Conservation (phyloP, 805 yeast genomes). For the Grigorovia jiainica region DNA sequence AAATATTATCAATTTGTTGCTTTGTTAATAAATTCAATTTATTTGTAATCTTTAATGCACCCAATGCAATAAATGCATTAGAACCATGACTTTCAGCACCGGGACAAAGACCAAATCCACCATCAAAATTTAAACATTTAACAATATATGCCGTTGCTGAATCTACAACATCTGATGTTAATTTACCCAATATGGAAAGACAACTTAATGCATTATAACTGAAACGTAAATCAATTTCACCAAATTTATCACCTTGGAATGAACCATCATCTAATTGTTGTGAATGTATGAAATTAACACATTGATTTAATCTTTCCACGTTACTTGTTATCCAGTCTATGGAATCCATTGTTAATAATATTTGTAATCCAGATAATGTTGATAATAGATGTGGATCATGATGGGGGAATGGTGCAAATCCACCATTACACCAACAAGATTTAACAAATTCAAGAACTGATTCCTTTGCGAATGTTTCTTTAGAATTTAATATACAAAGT, state of each 20-base stretch:
- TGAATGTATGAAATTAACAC: conserved; percentile 31
- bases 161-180: conserved; percentile 46
- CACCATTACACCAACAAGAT: conserved; percentile 65
- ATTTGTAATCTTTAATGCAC: conserved; percentile 61
- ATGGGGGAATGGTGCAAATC: conserved; percentile 81
- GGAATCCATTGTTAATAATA: conserved; percentile 56
- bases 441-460: conserved; percentile 63
- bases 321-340: conserved; percentile 34
- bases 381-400: conserved; percentile 85
- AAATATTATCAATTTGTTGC: conserved; percentile 38
- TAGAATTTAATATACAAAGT: conserved; percentile 46
- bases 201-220: conserved; percentile 74
- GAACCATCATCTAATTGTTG: conserved; percentile 49
- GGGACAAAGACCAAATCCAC: conserved; percentile 89
- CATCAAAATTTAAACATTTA: conserved; percentile 82
- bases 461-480: conserved; percentile 46
- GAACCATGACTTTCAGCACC: conserved; percentile 96
- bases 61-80: conserved; percentile 80
- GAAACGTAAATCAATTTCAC: conserved; percentile 89
- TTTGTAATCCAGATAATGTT: conserved; percentile 81
- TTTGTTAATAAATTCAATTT: conserved; percentile 39
- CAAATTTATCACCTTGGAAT: conserved; percentile 82
- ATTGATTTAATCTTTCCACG: conserved; percentile 21
- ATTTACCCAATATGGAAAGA: conserved; percentile 55
- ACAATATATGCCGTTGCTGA: conserved; percentile 59